Evolutionary conservation across 805 yeast species (phyloP).

Genomic region (Metschnikowia peoriensis): DNA sequence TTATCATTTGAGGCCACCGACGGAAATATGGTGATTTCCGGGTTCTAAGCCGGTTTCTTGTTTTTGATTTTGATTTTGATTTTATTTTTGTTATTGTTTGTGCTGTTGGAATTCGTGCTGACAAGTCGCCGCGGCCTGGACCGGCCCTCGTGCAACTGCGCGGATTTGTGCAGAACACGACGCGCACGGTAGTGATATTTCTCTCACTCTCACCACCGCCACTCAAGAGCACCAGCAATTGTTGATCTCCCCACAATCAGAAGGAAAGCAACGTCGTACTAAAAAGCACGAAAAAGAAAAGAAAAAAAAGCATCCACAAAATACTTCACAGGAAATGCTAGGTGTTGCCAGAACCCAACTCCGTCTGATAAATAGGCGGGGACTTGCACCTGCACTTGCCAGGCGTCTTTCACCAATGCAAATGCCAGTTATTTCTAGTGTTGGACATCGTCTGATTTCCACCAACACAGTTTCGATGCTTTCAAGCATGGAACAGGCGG

Average conservation of each 20-base stretch:
- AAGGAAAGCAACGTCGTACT: too few relatives aligned
- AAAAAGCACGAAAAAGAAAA: too few relatives aligned
- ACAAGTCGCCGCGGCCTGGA: not conserved
- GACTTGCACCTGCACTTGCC: not conserved
- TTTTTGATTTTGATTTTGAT: not conserved
- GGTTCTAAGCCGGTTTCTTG: conserved; percentile 7
- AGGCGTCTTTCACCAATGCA: conserved; percentile 1
- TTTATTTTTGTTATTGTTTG: not conserved
- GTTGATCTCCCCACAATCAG: too few relatives aligned
- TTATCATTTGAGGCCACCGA: conserved; percentile 52
- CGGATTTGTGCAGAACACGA: conserved; percentile 15
- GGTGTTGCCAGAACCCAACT: conserved; percentile 9
- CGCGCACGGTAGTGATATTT: conserved; percentile 3
- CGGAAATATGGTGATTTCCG: conserved; percentile 35
- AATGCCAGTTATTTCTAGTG: not conserved
- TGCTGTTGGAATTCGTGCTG: too few relatives aligned
- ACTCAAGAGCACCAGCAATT: too few relatives aligned
- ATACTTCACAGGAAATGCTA: not conserved
- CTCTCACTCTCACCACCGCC: too few relatives aligned
- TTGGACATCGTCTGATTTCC: conserved; percentile 17
- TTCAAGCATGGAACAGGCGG: conserved; percentile 69
- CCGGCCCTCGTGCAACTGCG: not conserved
- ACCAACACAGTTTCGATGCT: conserved; percentile 29
- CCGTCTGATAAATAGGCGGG: conserved; percentile 4
- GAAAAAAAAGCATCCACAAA: too few relatives aligned